phyloP scores from a whole-genome alignment of 768 basidiomycete species.

The Pisolithus albus region DNA sequence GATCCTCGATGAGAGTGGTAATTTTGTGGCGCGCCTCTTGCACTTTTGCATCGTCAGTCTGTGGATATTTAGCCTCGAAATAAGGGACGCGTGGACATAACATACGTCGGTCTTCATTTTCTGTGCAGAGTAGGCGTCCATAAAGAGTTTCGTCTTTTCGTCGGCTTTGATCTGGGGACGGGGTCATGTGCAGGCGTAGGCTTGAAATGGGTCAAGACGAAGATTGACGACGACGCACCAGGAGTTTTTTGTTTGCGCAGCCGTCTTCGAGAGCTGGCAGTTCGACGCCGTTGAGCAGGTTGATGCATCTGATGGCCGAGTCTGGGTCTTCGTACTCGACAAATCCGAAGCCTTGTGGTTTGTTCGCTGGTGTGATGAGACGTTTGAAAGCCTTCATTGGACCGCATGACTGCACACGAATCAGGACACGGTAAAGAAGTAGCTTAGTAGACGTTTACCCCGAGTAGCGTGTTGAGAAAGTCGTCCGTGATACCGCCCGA shows the following conservation, averaged over 20 bases:
- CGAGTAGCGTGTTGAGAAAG: constrained; percentile 72
- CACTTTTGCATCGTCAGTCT: constrained; percentile 67
- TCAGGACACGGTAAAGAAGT: too few relatives aligned
- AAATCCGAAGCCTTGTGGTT: constrained; percentile 96
- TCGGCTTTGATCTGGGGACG: constrained; percentile 80
- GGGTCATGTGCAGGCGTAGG: constrained; percentile 31
- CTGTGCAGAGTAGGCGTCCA: constrained; percentile 79
- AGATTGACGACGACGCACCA: constrained; percentile 46
- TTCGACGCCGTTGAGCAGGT: constrained; percentile 55
- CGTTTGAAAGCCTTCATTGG: constrained; percentile 86
- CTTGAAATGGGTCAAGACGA: constrained; percentile 15
- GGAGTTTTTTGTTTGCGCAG: constrained; percentile 54
- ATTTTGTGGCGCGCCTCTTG: constrained; percentile 61
- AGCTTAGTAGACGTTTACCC: constrained; percentile 40
- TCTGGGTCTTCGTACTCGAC: constrained; percentile 94
- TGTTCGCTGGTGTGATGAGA: constrained; percentile 85
- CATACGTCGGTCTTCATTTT: constrained; percentile 79
- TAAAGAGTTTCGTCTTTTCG: constrained; percentile 83
- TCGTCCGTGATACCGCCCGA: constrained; percentile 85
- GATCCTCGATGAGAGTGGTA: constrained; percentile 59
- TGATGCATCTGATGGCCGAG: constrained; percentile 72
- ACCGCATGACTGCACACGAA: constrained; percentile 32
- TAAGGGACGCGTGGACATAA: constrained; percentile 3
- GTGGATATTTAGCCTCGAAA: background rate
- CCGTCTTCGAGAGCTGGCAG: constrained; percentile 57